A percentile compares a stretch with the other conserved stretches of the same genome.
Conservation (phyloP, 345 rosid genomes). For the Brassica juncea region DNA sequence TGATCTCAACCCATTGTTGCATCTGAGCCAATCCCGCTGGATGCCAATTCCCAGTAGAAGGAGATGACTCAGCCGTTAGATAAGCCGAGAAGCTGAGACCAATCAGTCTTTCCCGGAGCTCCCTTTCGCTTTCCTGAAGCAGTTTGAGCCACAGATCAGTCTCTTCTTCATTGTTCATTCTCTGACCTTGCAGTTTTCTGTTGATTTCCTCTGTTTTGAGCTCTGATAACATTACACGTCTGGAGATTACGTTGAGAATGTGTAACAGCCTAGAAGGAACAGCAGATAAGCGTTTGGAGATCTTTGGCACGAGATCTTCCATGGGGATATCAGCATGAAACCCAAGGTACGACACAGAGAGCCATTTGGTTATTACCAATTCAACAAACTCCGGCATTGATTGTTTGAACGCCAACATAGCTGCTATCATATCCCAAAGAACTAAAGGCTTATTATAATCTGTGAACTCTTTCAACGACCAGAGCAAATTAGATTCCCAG, state of each 20-base stretch:
- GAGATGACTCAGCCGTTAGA: conserved; percentile 30
- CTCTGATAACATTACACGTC: conserved; percentile 63
- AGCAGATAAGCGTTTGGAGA: conserved; percentile 47
- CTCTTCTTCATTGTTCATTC: conserved; percentile 34
- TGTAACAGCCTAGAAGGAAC: conserved; percentile 71
- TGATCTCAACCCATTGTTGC: conserved; percentile 67
- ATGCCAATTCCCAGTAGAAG: conserved; percentile 48
- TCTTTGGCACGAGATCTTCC: conserved; percentile 48
- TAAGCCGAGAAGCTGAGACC: conserved; percentile 60
- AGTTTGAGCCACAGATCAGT: conserved; percentile 64
- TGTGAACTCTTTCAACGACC: conserved; percentile 65
- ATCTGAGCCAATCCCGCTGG: conserved; percentile 73
- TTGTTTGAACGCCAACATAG: conserved; percentile 68
- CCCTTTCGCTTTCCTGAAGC: conserved; percentile 66
- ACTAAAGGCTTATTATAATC: conserved; percentile 58
- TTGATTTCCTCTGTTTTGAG: conserved; percentile 60
- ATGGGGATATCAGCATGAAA: conserved; percentile 43
- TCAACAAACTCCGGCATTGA: conserved; percentile 62
- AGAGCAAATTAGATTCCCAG: conserved; percentile 73
- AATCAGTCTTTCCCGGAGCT: conserved; percentile 81
- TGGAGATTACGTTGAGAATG: conserved; percentile 66
- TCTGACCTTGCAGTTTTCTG: conserved; percentile 40
- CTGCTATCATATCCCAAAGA: conserved; percentile 77
- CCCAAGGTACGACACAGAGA: conserved; percentile 51
- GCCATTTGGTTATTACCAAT: conserved; percentile 65